Conservation (phyloP, 2,329 filamentous ascomycete genomes). For the Aspergillus terreus region DNA sequence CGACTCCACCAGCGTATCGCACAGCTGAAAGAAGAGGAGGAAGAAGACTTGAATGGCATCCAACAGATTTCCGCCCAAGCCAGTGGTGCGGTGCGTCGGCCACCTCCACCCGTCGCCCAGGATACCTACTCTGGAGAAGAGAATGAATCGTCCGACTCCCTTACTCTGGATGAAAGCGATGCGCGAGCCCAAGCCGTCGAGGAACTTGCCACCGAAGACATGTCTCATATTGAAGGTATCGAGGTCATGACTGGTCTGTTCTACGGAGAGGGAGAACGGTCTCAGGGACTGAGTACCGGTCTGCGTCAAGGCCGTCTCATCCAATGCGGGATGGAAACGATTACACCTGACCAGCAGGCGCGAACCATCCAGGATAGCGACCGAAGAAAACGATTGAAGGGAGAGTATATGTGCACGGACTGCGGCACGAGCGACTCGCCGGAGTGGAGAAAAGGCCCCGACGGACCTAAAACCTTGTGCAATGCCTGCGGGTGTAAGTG, state of each 20-base stretch:
- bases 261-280: conserved; percentile 85
- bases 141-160: conserved; percentile 32
- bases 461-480: conserved; percentile 88
- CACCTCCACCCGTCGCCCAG: conserved; percentile 26
- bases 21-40: conserved; percentile 80
- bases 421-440: conserved; percentile 93
- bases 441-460: conserved; percentile 93
- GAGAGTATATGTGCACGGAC: conserved; percentile 94
- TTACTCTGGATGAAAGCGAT: conserved; percentile 30
- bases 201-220: conserved; percentile 73
- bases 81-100: conserved; percentile 49
- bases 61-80: conserved; percentile 53
- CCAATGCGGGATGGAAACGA: conserved; percentile 80
- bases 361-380: conserved; percentile 56
- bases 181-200: conserved; percentile 64
- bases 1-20: conserved; percentile 77
- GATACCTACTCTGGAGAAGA: conserved; percentile 46
- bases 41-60: conserved; percentile 58
- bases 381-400: conserved; percentile 84
- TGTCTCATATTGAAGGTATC: conserved; percentile 77
- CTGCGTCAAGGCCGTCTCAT: conserved; percentile 76
- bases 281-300: conserved; percentile 81
- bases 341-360: conserved; percentile 66
- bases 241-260: conserved; percentile 88
- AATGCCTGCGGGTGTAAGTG: conserved; percentile 83